Conservation (phyloP, 2,329 filamentous ascomycete genomes). For the Aspergillus brasiliensis region DNA sequence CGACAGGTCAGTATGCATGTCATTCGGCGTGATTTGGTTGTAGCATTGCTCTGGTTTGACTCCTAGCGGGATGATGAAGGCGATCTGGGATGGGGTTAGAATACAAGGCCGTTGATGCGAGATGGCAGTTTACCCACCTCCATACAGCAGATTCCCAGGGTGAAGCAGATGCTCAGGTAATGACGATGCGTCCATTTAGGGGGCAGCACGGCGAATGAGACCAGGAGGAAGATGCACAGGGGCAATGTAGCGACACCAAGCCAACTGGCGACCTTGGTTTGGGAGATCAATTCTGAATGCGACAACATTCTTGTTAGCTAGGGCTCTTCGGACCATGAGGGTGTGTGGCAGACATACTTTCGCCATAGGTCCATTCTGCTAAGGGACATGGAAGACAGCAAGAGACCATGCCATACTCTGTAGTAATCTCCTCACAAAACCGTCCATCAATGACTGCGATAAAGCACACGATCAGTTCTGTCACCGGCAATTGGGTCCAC, state of each 20-base stretch:
- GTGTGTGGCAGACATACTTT: slow-evolving; percentile 44
- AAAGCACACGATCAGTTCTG: slow-evolving; percentile 12
- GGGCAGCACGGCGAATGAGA: slow-evolving; percentile 79
- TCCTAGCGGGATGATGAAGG: slow-evolving; percentile 85
- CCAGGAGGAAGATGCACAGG: slow-evolving; percentile 72
- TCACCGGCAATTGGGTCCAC: slow-evolving; percentile 26
- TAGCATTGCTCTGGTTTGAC: slow-evolving; percentile 79
- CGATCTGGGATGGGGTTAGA: slow-evolving; percentile 58
- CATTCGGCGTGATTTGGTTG: slow-evolving; percentile 88
- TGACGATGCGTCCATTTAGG: slow-evolving; percentile 89
- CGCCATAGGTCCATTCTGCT: slow-evolving; percentile 71
- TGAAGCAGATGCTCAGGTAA: slow-evolving; percentile 87
- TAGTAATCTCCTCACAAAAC: slow-evolving; percentile 55
- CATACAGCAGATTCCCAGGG: slow-evolving; percentile 74
- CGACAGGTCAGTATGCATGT: slow-evolving; percentile 78
- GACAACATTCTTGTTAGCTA: neutral
- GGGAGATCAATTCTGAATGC: slow-evolving; percentile 50
- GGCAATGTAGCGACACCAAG: slow-evolving; percentile 74
- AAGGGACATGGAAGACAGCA: slow-evolving; percentile 93
- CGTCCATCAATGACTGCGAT: slow-evolving; percentile 61
- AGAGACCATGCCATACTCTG: slow-evolving; percentile 51
- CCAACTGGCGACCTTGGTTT: slow-evolving; percentile 75
- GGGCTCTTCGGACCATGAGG: neutral
- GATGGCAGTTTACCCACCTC: slow-evolving; percentile 60
- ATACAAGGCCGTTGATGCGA: neutral